Evolutionary conservation across 2,329 filamentous ascomycete species (phyloP), one percentile per base, ranked within the genome.

Genomic region (Diplodia scrobiculata): DNA sequence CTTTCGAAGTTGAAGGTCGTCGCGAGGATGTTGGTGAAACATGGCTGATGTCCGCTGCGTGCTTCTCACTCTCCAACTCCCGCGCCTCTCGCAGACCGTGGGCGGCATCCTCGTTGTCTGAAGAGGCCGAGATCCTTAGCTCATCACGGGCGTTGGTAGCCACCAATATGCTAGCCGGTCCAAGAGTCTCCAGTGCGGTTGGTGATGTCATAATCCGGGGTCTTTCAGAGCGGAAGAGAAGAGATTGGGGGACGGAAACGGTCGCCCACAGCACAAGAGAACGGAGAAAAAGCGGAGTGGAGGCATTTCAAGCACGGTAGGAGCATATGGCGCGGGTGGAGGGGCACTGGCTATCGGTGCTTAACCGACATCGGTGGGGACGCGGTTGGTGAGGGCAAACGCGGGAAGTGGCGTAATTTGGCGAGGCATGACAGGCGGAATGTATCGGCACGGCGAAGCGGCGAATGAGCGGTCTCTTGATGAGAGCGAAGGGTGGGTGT

Each of bases 351-450:
- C 17, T 63, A 41, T 27, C 47, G 19, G 29, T 17, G 25, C 32
- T 36, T 63, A 53, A 63, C 48, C 60, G 60, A 53, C 52, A 53
- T 53, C 60, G 60, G 60, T 52, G 32, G 32, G 60, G 10, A 27
- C 27, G 13, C 5, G 25, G 45, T 41, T 27, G 58, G 58, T 50
- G 27, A 50, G 36, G 19, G 58, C 41, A 50, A n/a, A 48, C 27
- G 45, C 58, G 58, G 58, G 41, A 19, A 7, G 41, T 50, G 58
- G 58, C 27, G 58, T 38, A 45, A 62, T 62, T 11, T 41, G 14
- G 29, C 34, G 48, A 36, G 19, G 52, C 9, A 54, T 19, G 21
- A n/a, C 25, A 27, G 50, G 25, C 25, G 25, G 29, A 11, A 11
- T 27, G 41, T 5, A 11, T 14, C 17, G 36, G 60, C 60, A 32